Evolutionary conservation across 495 filamentous ascomycete genomes (phyloP).

Genomic region (Neurospora cerealis): DNA sequence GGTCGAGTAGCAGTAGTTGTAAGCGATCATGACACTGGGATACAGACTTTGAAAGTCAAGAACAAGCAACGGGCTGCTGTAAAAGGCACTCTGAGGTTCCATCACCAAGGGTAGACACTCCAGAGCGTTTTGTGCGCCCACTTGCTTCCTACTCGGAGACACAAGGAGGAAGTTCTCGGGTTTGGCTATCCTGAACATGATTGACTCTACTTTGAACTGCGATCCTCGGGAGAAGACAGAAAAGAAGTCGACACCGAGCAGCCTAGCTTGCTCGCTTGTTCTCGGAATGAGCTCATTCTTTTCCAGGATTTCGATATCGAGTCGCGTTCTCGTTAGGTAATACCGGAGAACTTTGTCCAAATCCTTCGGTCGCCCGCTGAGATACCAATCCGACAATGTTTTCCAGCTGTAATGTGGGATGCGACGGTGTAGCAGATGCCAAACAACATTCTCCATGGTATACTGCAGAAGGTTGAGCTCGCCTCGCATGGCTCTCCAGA

Average conservation of each 20-base stretch:
- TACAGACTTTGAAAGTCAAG: slow-evolving; percentile 96
- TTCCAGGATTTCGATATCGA: slow-evolving; percentile 86
- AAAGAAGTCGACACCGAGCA: slow-evolving; percentile 92
- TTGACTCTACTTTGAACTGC: slow-evolving; percentile 95
- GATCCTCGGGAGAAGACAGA: slow-evolving; percentile 89
- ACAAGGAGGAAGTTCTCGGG: slow-evolving; percentile 88
- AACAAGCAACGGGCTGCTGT: slow-evolving; percentile 79
- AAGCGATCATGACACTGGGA: slow-evolving; percentile 96
- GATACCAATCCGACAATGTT: slow-evolving; percentile 75
- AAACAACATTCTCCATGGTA: slow-evolving; percentile 93
- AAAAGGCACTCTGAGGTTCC: slow-evolving; percentile 95
- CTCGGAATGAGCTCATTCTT: slow-evolving; percentile 79
- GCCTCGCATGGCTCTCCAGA: slow-evolving; percentile 91
- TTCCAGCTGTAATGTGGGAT: slow-evolving; percentile 79
- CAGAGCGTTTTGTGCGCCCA: slow-evolving; percentile 86
- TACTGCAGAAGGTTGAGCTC: slow-evolving; percentile 89
- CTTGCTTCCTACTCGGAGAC: slow-evolving; percentile 83
- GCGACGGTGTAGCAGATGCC: slow-evolving; percentile 82
- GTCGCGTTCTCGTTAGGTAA: slow-evolving; percentile 62
- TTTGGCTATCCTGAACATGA: slow-evolving; percentile 98
- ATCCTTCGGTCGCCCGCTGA: slow-evolving; percentile 52
- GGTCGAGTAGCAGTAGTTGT: slow-evolving; percentile 98
- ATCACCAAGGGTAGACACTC: slow-evolving; percentile 94
- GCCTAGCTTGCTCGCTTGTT: slow-evolving; percentile 87
- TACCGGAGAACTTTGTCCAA: slow-evolving; percentile 70